Evolutionary conservation across 116 monocot genomes (phyloP).

Genomic region (Iris pallida): DNA sequence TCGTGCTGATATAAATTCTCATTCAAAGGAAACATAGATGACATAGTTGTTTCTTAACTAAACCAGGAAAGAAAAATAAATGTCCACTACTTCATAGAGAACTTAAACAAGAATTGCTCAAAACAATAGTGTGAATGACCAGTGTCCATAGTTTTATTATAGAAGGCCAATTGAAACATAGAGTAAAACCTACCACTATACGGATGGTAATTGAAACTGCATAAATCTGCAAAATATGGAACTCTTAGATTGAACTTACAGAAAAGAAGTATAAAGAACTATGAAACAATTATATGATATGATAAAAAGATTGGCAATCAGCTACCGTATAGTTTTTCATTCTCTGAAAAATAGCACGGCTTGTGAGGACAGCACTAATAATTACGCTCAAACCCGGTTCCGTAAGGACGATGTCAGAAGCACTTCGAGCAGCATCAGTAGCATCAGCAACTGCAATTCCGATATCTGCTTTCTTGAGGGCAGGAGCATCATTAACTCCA

Average conservation of each 20-base stretch:
- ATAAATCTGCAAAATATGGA: constrained; percentile 52
- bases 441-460: constrained; percentile 73
- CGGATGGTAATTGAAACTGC: constrained; percentile 76
- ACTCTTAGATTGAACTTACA: not conserved
- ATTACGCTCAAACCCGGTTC: constrained; percentile 74
- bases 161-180: not conserved
- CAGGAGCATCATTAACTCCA: constrained; percentile 78
- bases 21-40: not conserved
- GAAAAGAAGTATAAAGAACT: not conserved
- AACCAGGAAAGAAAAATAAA: not conserved
- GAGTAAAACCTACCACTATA: constrained; percentile 54
- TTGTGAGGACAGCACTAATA: constrained; percentile 69
- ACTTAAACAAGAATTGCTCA: not conserved
- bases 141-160: not conserved
- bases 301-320: not conserved
- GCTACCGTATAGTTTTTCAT: constrained; percentile 76
- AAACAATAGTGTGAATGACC: not conserved
- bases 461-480: constrained; percentile 71
- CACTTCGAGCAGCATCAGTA: constrained; percentile 72
- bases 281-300: not conserved
- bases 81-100: not conserved
- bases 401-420: constrained; percentile 72
- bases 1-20: not conserved
- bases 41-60: not conserved
- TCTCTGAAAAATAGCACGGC: constrained; percentile 70